These are phyloP conservation scores for Ascosphaera apis DNA, from an alignment of 2,329 filamentous ascomycete genomes.

Conservation along the genomic window DNA sequence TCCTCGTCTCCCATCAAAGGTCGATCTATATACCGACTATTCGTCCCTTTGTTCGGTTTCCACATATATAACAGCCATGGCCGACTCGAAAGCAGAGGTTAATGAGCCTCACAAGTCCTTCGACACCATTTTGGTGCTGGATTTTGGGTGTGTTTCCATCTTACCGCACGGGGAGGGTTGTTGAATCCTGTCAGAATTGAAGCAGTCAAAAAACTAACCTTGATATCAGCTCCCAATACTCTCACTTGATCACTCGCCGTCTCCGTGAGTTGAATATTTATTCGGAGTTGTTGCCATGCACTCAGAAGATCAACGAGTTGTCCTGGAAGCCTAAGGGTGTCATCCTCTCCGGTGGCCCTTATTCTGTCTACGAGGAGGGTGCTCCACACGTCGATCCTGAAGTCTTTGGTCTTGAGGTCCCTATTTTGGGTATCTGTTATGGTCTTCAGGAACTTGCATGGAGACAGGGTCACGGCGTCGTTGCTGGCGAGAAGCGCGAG, in stretches of 20 bases:
- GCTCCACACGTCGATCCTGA: conserved; percentile 63
- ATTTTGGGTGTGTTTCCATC: conserved; percentile 13
- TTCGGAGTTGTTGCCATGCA: conserved; percentile 73
- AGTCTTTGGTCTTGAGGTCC: conserved; percentile 50
- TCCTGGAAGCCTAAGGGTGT: conserved; percentile 64
- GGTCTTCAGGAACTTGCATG: conserved; percentile 50
- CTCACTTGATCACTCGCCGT: conserved; percentile 51
- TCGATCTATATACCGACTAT: no score
- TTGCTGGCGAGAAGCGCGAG: conserved; percentile 44
- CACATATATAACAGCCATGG: conserved; percentile 7
- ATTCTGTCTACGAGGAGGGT: conserved; percentile 60
- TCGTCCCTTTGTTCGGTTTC: no score
- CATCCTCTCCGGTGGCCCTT: conserved; percentile 49
- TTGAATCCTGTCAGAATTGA: conserved; percentile 2
- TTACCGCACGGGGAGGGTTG: conserved; percentile 2
- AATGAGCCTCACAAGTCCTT: conserved; percentile 12
- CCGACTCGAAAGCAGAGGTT: conserved; percentile 4
- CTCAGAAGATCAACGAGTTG: conserved; percentile 55
- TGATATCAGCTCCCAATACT: conserved; percentile 41
- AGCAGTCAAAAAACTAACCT: conserved; percentile 1
- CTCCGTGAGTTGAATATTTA: conserved; percentile 62
- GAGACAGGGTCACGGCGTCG: conserved; percentile 39
- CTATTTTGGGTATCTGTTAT: conserved; percentile 37
- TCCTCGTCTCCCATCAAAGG: no score
- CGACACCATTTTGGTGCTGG: conserved; percentile 15